Conservation (phyloP, 306 rosid genomes). For the Rubus parviflorus region DNA sequence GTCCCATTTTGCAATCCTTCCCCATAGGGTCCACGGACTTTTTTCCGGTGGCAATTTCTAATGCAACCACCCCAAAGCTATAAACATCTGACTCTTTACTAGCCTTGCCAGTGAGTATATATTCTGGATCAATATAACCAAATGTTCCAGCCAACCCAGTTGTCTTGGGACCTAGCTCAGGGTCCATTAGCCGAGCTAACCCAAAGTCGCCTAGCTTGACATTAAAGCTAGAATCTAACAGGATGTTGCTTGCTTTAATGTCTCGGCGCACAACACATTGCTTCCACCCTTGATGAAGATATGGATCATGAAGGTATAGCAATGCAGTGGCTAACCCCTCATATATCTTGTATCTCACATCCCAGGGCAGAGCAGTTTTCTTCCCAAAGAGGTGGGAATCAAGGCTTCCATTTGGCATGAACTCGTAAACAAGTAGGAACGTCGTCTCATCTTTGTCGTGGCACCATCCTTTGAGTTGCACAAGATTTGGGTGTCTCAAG, state of each 20-base stretch:
- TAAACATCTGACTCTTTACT: not conserved
- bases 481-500: slow-evolving; percentile 4
- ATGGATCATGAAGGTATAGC: not conserved
- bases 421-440: slow-evolving; percentile 7
- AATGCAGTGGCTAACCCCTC: not conserved
- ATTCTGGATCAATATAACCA: not conserved
- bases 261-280: not conserved
- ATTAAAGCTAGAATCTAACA: not conserved
- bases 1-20: too few species aligned
- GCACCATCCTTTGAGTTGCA: slow-evolving; percentile 14
- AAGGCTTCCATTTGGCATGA: not conserved
- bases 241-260: not conserved
- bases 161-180: not conserved
- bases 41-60: not conserved
- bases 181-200: not conserved
- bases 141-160: not conserved
- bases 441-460: not conserved
- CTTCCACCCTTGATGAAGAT: not conserved
- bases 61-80: not conserved
- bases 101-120: not conserved
- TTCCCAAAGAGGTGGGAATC: not conserved
- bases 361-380: not conserved
- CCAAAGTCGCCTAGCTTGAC: not conserved
- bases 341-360: not conserved
- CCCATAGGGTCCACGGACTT: not conserved